A percentile compares a stretch with the other conserved stretches of the same genome.
Conservation (phyloP, 73 alveolate genomes). For the Effrenium voratum region DNA sequence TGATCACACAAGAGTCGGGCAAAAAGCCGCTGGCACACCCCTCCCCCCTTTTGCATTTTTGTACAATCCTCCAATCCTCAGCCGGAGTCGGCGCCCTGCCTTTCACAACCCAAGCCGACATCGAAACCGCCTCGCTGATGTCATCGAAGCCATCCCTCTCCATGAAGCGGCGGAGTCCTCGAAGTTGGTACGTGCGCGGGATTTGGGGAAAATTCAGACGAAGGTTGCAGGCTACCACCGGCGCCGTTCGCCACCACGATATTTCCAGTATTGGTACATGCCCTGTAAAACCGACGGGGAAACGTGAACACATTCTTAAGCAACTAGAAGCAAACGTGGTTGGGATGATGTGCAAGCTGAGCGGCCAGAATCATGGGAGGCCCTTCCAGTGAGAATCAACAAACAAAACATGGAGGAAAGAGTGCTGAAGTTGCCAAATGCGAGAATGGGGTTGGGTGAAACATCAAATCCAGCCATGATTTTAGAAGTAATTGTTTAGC, state of each 20-base stretch:
- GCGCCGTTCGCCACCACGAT: not conserved
- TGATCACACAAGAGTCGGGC: too few relatives aligned
- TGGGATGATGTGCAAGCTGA: not conserved
- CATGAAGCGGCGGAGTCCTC: constrained; percentile 22
- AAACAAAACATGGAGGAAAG: too few relatives aligned
- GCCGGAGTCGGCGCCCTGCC: too few relatives aligned
- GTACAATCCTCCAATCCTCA: too few relatives aligned
- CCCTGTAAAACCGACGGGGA: not conserved
- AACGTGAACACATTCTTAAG: not conserved
- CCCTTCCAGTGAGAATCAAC: too few relatives aligned
- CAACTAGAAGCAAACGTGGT: not conserved
- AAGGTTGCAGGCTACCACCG: not conserved
- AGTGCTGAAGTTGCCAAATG: too few relatives aligned
- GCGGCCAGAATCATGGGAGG: not conserved
- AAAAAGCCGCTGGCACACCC: too few relatives aligned
- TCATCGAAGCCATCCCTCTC: constrained; percentile 33
- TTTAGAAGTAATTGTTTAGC: too few relatives aligned
- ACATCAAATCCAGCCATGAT: too few relatives aligned
- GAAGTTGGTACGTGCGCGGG: not conserved
- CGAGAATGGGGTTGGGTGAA: too few relatives aligned
- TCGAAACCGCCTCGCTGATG: not conserved
- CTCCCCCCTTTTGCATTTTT: too few relatives aligned
- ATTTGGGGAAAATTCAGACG: not conserved
- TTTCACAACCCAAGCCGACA: not conserved
- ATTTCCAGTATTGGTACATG: not conserved